Evolutionary conservation across 2,329 filamentous ascomycete genomes (phyloP), one percentile per base, ranked within the genome.

Genomic region (Lasiodiplodia theobromae): DNA sequence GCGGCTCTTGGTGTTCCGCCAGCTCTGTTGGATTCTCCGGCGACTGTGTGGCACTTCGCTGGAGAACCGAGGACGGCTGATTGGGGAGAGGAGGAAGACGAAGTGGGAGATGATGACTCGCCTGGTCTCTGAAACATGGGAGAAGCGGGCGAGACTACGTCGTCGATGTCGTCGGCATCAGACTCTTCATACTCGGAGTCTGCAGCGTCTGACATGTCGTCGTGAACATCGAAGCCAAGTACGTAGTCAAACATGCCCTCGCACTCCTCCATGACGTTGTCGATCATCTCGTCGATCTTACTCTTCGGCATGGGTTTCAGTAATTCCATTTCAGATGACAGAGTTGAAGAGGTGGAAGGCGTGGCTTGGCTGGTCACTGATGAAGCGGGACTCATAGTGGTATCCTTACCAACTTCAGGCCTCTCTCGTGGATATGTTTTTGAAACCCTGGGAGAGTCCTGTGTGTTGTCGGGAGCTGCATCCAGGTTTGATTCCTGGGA

Each of bases 221-320:
- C 54, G 10, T 40, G 31, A 8, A 40, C 23, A 5, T 31, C 34
- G 34, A 57, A 38, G 10, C 54, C 54, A 11, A 57, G 37, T 12
- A 40, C 25, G 34, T 57, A 57, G 31, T 57, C n/a, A 6, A 57
- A 57, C 54, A 57, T 57, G n/a, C n/a, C 37, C 14, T 51, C 23
- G 18, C 8, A 47, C 11, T 63, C 58, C 16, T 63, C n/a, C 58
- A 47, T 63, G 3, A 63, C 6, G 2, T 12, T 23, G 23, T 63
- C 38, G 1, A 63, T 34, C 44, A 63, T 63, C 21, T 63, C 58
- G 11, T 49, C 38, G 21, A 47, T 34, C 58, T 31, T 47, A 1
- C 12, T 12, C 11, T 49, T 63, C 16, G 54, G n/a, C 54, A 57
- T 21, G 6, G 54, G 54, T 14, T 37, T 57, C n/a, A 40, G 18